Evolutionary conservation across 2,329 filamentous ascomycete genomes (phyloP), one percentile per base, ranked within the genome.

Genomic region (Aspergillus novoparasiticus): DNA sequence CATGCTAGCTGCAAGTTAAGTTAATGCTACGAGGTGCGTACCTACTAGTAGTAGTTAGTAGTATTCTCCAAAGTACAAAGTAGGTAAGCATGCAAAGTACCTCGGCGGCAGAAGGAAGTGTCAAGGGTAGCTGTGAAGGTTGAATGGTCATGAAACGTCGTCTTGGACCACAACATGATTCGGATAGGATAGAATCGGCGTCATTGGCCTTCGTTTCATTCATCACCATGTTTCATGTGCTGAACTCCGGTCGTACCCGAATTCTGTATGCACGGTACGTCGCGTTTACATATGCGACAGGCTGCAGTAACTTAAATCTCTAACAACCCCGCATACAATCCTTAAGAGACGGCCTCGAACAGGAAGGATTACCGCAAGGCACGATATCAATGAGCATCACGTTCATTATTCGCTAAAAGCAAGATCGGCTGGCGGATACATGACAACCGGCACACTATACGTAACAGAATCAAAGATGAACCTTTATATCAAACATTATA

Each of bases 211-310:
- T 48, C 11, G 45, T 48, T 48, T 48, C 11, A 48, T 48, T 28
- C 4, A 48, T 48, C 45, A 26, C 26, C 23, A 23, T 21, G 19
- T 46, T 51, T 51, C 26, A 56, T 56, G 6, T 57, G 23, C 46
- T 50, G 26, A 30, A 34, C 45, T 55, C 59, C 59, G 59, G 45
- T 26, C 26, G 39, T 41, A 57, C 53, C 59, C 59, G 59, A 46
- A 21, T 32, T 32, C 32, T 39, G 21, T 9, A 14, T 39, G 51
- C 51, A 54, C 16, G 30, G 30, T n/a, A 54, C 8, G 16, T 55
- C 5, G 12, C 19, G n/a, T 55, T 34, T 26, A 21, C 16, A 39
- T 26, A 19, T 36, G 21, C n/a, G 34, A 41, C n/a, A 53, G 39
- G 50, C 26, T 34, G 6, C 11, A 16, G 50, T 8, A 55, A 6